Evolutionary conservation across 768 basidiomycete species (phyloP).

Genomic region (Hypsizygus marmoreus): DNA sequence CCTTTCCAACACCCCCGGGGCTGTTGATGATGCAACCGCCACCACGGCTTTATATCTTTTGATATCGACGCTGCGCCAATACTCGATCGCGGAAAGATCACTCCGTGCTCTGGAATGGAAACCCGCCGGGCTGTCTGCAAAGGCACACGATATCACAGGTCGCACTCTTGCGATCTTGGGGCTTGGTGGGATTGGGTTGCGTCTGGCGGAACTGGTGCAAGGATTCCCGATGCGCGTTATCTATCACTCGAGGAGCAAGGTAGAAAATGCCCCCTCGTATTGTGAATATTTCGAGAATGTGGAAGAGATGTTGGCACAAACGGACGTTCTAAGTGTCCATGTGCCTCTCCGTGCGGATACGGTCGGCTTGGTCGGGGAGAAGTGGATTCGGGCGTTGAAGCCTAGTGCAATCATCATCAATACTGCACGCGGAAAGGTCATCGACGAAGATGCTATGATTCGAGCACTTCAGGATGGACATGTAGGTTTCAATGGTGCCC

Average conservation of each 20-base stretch:
- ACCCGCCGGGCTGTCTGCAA: slow-evolving; percentile 42
- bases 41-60: slow-evolving; percentile 85
- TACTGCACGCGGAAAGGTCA: slow-evolving; percentile 88
- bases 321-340: slow-evolving; percentile 87
- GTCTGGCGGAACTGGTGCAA: slow-evolving; percentile 68
- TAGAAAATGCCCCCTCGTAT: slow-evolving; percentile 63
- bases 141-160: slow-evolving; percentile 64
- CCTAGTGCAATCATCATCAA: slow-evolving; percentile 79
- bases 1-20: slow-evolving; percentile 87
- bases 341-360: slow-evolving; percentile 80
- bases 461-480: slow-evolving; percentile 84
- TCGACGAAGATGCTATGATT: slow-evolving; percentile 88
- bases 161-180: slow-evolving; percentile 76
- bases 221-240: slow-evolving; percentile 90
- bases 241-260: slow-evolving; percentile 71
- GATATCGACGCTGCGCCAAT: slow-evolving; percentile 77
- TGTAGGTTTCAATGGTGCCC: slow-evolving; percentile 53
- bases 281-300: slow-evolving; percentile 70
- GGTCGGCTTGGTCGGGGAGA: slow-evolving; percentile 70
- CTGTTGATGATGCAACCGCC: slow-evolving; percentile 90
- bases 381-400: slow-evolving; percentile 76
- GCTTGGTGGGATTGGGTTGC: slow-evolving; percentile 75
- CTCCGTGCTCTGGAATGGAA: slow-evolving; percentile 67
- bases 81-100: slow-evolving; percentile 61
- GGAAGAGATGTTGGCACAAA: slow-evolving; percentile 63